Percentiles rank a stretch among this genome's conserved stretches.
Conservation (phyloP, 2,329 filamentous ascomycete species). For the Neonectria magnoliae region DNA sequence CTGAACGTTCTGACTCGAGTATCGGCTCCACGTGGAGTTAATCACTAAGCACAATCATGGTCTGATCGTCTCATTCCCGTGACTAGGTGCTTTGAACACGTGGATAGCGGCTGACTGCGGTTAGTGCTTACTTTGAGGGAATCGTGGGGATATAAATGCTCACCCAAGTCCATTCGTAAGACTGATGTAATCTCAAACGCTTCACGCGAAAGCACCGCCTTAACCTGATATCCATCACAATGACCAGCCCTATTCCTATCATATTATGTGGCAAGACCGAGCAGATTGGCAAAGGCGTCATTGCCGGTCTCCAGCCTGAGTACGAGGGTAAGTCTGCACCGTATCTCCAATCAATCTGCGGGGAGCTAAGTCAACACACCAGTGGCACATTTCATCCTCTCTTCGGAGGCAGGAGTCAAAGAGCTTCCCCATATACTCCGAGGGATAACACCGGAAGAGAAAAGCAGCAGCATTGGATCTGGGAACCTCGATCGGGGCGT, state of each 20-base stretch:
- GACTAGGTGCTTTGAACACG: neutral
- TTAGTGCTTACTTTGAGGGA: neutral
- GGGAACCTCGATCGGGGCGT: slow-evolving; percentile 4
- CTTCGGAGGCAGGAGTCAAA: slow-evolving; percentile 20
- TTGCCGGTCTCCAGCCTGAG: slow-evolving; percentile 39
- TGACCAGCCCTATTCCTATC: slow-evolving; percentile 26
- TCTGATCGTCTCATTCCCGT: neutral
- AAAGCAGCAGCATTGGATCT: slow-evolving; percentile 12
- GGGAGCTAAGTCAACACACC: neutral
- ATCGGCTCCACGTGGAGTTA: neutral
- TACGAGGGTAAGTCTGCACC: slow-evolving; percentile 35
- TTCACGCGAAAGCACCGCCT: neutral
- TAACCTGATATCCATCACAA: neutral
- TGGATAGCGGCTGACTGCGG: neutral
- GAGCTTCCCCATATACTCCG: slow-evolving; percentile 38
- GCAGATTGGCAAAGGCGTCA: slow-evolving; percentile 34
- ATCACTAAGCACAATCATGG: neutral
- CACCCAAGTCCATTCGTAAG: neutral
- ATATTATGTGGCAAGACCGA: slow-evolving; percentile 41
- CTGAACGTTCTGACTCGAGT: neutral
- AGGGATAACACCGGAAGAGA: neutral
- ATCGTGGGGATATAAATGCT: neutral
- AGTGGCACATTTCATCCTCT: slow-evolving; percentile 39
- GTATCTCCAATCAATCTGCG: neutral
- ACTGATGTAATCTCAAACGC: neutral